A percentile compares a stretch with the other conserved stretches of the same genome.
These are phyloP conservation scores for Tylopilus subfusipes DNA, from an alignment of 768 basidiomycete species.

Conservation along the genomic window DNA sequence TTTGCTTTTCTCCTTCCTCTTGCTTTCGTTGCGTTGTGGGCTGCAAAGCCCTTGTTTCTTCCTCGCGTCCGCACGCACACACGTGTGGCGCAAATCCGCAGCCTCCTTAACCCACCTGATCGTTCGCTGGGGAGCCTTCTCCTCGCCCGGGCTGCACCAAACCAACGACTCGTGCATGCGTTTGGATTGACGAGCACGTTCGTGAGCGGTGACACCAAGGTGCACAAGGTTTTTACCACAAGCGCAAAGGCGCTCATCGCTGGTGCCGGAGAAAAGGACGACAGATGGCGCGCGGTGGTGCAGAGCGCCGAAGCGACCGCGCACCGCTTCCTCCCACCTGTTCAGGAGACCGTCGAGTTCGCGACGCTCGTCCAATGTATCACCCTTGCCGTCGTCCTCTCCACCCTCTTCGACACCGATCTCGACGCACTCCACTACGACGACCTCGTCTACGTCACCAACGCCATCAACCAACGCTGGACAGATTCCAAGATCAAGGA, in stretches of 20 bases:
- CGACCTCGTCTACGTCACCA: conserved; percentile 39
- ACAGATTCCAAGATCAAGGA: conserved; percentile 21
- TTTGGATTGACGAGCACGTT: conserved; percentile 47
- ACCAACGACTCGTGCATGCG: conserved; percentile 24
- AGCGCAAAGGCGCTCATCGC: conserved; percentile 22
- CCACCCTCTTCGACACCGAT: conserved; percentile 35
- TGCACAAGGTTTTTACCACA: conserved; percentile 29
- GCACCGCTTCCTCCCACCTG: conserved; percentile 9
- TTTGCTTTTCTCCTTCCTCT: not conserved
- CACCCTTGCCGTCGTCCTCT: conserved; percentile 43
- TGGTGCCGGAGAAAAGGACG: not conserved
- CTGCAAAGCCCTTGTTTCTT: not conserved
- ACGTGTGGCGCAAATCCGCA: not conserved
- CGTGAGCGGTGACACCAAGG: conserved; percentile 36
- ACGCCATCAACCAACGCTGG: conserved; percentile 36
- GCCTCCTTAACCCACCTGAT: conserved; percentile 16
- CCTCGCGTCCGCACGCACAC: conserved; percentile 13
- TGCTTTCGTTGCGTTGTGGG: not conserved
- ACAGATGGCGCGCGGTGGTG: conserved; percentile 15
- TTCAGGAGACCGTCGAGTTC: conserved; percentile 21
- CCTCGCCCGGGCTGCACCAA: conserved; percentile 17
- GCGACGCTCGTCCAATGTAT: conserved; percentile 42
- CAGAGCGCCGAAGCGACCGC: conserved; percentile 12
- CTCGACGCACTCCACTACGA: conserved; percentile 28
- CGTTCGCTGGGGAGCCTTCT: conserved; percentile 14